Conservation (phyloP, 2,329 filamentous ascomycete genomes). For the Beauveria australis region DNA sequence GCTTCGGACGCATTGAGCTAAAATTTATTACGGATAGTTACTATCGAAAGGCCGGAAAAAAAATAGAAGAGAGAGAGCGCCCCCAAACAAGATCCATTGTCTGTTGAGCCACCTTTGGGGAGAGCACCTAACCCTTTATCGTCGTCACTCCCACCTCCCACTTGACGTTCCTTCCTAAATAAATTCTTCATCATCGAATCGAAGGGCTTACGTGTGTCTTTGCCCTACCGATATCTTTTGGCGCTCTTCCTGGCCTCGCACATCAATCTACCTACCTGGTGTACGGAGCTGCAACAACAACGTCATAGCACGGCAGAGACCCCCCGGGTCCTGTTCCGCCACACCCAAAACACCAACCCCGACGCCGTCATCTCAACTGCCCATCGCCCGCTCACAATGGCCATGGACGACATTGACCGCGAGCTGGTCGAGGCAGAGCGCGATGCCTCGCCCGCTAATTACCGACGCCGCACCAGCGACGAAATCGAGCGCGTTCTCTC, state of each 20-base stretch:
- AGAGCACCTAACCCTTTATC: not conserved
- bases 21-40: not conserved
- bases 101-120: not conserved
- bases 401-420: constrained; percentile 45
- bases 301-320: constrained; percentile 9
- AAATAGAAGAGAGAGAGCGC: not conserved
- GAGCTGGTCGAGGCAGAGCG: constrained; percentile 46
- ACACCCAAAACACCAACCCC: not conserved
- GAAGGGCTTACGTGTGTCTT: not conserved
- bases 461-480: constrained; percentile 34
- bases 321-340: not conserved
- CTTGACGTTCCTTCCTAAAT: not conserved
- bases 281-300: not conserved
- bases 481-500: constrained; percentile 55
- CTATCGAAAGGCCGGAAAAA: not conserved
- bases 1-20: not conserved
- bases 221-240: not conserved
- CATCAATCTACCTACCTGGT: not conserved
- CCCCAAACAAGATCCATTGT: not conserved
- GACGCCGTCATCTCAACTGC: not conserved
- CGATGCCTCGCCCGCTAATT: constrained; percentile 38
- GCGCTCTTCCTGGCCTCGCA: not conserved
- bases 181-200: not conserved
- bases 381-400: constrained; percentile 20
- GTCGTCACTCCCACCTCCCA: not conserved